Conservation (phyloP, 2,329 filamentous ascomycete species). For the Aspergillus brunneoviolaceus region DNA sequence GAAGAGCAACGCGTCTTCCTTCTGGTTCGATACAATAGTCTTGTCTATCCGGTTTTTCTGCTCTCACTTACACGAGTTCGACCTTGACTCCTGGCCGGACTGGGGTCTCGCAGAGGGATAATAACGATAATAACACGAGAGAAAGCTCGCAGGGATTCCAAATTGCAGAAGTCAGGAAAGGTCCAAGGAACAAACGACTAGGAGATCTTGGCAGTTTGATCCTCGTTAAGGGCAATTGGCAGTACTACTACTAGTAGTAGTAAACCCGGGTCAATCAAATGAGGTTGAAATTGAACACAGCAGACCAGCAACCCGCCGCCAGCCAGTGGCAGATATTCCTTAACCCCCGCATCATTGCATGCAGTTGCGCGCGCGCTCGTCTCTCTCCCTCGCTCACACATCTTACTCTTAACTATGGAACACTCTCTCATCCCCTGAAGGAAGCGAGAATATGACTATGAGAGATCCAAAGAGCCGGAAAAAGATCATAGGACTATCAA, state of each 20-base stretch:
- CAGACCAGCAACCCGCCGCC: constrained; percentile 5
- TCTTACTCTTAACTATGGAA: neutral
- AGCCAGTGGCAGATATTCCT: constrained; percentile 31
- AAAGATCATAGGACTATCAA: neutral
- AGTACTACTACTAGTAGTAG: neutral
- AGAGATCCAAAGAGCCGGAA: neutral
- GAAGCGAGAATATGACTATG: neutral
- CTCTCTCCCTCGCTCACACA: neutral
- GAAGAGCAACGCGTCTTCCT: neutral
- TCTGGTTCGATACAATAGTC: neutral
- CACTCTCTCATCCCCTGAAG: neutral
- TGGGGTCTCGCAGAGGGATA: neutral
- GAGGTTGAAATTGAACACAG: constrained; percentile 10
- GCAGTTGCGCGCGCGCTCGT: constrained; percentile 18
- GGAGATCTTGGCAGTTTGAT: neutral
- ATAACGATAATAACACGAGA: neutral
- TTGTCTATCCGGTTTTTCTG: neutral
- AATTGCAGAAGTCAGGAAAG: neutral
- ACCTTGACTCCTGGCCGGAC: neutral
- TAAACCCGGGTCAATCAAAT: neutral
- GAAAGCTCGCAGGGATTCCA: neutral
- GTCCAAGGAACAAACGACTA: neutral
- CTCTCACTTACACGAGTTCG: neutral
- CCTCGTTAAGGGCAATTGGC: neutral
- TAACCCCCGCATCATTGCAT: constrained; percentile 22